phyloP scores from a whole-genome alignment of 2,329 filamentous ascomycete genomes.

The Phaeosphaeria sp. region DNA sequence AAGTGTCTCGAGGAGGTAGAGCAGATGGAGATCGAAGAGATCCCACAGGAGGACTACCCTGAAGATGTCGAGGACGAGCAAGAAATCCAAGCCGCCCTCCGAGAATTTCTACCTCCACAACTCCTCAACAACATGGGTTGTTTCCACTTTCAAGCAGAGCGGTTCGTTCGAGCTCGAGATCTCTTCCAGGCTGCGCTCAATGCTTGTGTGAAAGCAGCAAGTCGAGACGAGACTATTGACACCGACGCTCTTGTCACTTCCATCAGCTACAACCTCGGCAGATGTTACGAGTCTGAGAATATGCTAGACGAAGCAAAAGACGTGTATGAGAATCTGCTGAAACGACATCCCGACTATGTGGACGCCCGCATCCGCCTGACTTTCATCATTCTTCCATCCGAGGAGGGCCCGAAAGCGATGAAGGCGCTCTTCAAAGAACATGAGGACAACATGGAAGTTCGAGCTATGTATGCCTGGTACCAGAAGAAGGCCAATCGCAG shows the following conservation, averaged over 20 bases:
- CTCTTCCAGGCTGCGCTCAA: conserved; percentile 92
- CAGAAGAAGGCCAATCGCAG: conserved; percentile 87
- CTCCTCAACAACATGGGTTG: conserved; percentile 97
- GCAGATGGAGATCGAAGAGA: conserved; percentile 82
- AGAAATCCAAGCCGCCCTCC: conserved; percentile 66
- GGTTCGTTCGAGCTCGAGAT: conserved; percentile 78
- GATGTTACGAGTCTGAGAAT: conserved; percentile 88
- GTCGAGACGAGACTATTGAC: conserved; percentile 77
- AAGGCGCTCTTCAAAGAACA: conserved; percentile 85
- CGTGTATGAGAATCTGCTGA: conserved; percentile 85
- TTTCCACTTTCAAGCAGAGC: conserved; percentile 89
- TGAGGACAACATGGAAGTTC: conserved; percentile 85
- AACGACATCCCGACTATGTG: conserved; percentile 88
- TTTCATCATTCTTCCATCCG: conserved; percentile 86
- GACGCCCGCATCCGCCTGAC: conserved; percentile 88
- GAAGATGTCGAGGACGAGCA: conserved; percentile 55
- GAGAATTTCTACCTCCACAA: conserved; percentile 84
- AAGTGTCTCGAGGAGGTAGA: conserved; percentile 93
- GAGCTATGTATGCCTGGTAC: conserved; percentile 94
- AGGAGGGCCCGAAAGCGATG: conserved; percentile 86
- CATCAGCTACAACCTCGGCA: conserved; percentile 94
- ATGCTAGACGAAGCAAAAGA: conserved; percentile 83
- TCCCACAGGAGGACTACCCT: conserved; percentile 74
- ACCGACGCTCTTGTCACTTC: conserved; percentile 92
- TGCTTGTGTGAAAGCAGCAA: conserved; percentile 81